These are phyloP conservation scores for Apophysomyces elegans DNA, from an alignment of 371 early-diverging fungal genomes.

Conservation along the genomic window DNA sequence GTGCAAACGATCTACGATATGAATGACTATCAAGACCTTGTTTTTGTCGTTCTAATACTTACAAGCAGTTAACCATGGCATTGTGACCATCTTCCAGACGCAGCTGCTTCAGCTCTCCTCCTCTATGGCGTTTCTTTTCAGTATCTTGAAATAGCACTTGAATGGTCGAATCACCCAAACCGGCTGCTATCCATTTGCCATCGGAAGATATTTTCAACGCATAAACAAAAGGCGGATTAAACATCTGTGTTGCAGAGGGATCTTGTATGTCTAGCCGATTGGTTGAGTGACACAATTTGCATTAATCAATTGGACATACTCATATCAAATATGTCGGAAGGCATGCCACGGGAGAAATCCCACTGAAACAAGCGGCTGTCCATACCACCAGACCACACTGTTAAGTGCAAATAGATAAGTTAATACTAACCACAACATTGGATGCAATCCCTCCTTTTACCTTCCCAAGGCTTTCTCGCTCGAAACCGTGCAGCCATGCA, in stretches of 20 bases:
- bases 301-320: conserved; percentile 15
- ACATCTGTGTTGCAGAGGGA: conserved; percentile 44
- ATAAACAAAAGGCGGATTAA: conserved; percentile 57
- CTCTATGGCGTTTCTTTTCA: conserved; percentile 22
- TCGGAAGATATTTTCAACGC: conserved; percentile 27
- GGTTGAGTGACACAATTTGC: conserved; percentile 10
- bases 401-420: background rate
- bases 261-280: conserved; percentile 31
- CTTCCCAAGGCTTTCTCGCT: conserved; percentile 52
- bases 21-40: background rate
- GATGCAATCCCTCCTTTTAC: conserved; percentile 17
- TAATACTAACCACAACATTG: background rate
- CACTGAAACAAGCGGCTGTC: conserved; percentile 48
- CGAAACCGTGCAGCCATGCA: conserved; percentile 50
- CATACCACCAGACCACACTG: conserved; percentile 58
- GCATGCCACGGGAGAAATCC: conserved; percentile 49
- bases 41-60: conserved; percentile 13
- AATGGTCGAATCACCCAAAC: conserved; percentile 48
- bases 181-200: conserved; percentile 47
- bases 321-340: conserved; percentile 33
- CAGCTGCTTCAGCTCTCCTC: conserved; percentile 8
- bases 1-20: conserved; percentile 19
- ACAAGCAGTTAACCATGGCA: conserved; percentile 45
- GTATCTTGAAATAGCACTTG: conserved; percentile 21
- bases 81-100: conserved; percentile 40